Base-by-base conservation (phyloP, 2,329 filamentous ascomycete genomes). In the Truncatella angustata region DNA sequence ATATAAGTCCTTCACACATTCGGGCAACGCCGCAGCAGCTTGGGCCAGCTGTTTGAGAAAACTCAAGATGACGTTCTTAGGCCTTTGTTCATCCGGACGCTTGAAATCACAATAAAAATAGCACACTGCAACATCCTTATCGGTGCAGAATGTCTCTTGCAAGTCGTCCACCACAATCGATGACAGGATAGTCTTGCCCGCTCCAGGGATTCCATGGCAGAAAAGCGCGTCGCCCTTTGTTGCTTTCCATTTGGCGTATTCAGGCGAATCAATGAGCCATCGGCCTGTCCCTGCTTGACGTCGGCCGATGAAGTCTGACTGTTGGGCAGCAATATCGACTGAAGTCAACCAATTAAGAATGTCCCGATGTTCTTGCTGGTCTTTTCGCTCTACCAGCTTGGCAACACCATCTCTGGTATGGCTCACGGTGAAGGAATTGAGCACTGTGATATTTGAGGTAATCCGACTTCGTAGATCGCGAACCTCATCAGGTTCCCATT, bases 31-130 rank as follows among this genome's bases (percentile, higher is more conserved):
- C 5, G 16, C 7, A 6, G 14, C 12, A 7, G 24, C 21, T 14
- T 48, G 32, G 32, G n/a, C 14, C 1, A 77, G 56, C 54, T 77
- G 73, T 47, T 65, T 72, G 5, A 76, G 42, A 0, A 78, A 18
- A 47, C 59, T 71, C 2, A 59, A 50, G 0, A 75, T 48, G 0
- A 77, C 45, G 23, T 62, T 24, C 1, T 66, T 55, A 2, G 59
- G n/a, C 1, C 53, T 69, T 37, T 79, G 75, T 14, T 76, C 63
- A 1, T 67, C 52, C 16, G 68, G 56, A 2, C 60, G 60, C 14
- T 62, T 60, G 52, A 70, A 78, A 48, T 76, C 71, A 60, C 68
- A 79, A 49, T 76, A 82, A 0, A 79, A 11, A 30, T 73, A 81
- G 0, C 70, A 72, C n/a, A 81, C 60, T 0, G 67, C 51, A 12